phyloP scores from a whole-genome alignment of 2,329 filamentous ascomycete species.

The Fusarium cicatricum region DNA sequence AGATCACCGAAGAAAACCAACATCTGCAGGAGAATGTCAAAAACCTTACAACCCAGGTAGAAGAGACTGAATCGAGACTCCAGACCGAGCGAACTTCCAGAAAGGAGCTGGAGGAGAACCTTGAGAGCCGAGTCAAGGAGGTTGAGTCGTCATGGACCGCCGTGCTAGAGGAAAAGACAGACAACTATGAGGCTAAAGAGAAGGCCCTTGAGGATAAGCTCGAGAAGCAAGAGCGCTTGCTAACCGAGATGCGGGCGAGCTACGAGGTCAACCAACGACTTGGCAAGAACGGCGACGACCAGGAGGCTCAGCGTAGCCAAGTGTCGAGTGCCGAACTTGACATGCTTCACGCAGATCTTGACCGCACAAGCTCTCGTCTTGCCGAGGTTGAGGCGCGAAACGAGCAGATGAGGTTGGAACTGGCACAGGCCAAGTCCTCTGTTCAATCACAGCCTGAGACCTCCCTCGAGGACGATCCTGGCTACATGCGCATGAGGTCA shows the following conservation, averaged over 20 bases:
- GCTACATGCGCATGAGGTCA: conserved; percentile 85
- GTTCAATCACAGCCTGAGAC: conserved; percentile 67
- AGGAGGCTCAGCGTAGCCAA: conserved; percentile 65
- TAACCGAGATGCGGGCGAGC: conserved; percentile 95
- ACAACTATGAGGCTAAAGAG: conserved; percentile 97
- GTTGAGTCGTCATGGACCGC: conserved; percentile 90
- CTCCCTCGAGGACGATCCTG: conserved; percentile 86
- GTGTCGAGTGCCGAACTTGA: conserved; percentile 91
- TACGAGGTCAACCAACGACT: conserved; percentile 96
- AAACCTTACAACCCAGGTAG: conserved; percentile 80
- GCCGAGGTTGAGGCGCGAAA: conserved; percentile 94
- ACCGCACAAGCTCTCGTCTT: conserved; percentile 84
- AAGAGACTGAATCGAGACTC: conserved; percentile 82
- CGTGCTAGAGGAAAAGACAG: conserved; percentile 90
- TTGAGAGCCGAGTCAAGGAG: conserved; percentile 85
- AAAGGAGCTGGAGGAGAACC: conserved; percentile 77
- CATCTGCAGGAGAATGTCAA: conserved; percentile 82
- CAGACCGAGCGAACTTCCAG: conserved; percentile 78
- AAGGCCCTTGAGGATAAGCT: conserved; percentile 90
- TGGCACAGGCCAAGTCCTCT: conserved; percentile 84
- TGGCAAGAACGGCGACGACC: conserved; percentile 73
- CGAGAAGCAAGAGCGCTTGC: conserved; percentile 88
- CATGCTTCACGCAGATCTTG: conserved; percentile 89
- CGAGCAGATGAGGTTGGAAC: conserved; percentile 87
- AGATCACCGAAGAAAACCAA: conserved; percentile 86